Percentiles rank a stretch among this genome's conserved stretches.
Conservation (phyloP, 108 stramenopile species). For the Epipyxis sp. region DNA sequence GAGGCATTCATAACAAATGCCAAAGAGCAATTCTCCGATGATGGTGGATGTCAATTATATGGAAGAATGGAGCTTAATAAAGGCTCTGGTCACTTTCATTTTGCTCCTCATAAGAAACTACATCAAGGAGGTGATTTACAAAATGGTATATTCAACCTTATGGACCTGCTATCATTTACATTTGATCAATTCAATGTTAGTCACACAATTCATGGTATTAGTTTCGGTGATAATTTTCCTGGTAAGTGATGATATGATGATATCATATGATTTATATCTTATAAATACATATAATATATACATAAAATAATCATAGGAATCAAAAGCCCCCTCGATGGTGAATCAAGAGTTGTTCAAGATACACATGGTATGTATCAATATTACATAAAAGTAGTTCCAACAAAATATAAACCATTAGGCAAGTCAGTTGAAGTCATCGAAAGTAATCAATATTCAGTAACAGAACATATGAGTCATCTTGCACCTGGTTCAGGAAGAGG, state of each 20-base stretch:
- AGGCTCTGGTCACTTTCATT: slow-evolving; percentile 87
- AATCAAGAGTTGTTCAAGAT: slow-evolving; percentile 62
- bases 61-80: slow-evolving; percentile 74
- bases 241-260: too few relatives aligned
- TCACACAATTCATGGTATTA: slow-evolving; percentile 78
- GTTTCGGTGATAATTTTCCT: slow-evolving; percentile 73
- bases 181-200: slow-evolving; percentile 84
- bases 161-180: slow-evolving; percentile 55
- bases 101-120: slow-evolving; percentile 75
- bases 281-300: too few relatives aligned
- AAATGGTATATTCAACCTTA: slow-evolving; percentile 43
- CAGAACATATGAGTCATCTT: slow-evolving; percentile 91
- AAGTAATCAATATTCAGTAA: slow-evolving; percentile 90
- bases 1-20: slow-evolving; percentile 38
- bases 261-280: too few relatives aligned
- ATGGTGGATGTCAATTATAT: slow-evolving; percentile 86
- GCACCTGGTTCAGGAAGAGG: slow-evolving; percentile 75
- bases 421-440: slow-evolving; percentile 67
- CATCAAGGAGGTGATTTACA: slow-evolving; percentile 37
- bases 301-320: too few relatives aligned
- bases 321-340: slow-evolving; percentile 59
- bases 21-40: slow-evolving; percentile 46
- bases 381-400: slow-evolving; percentile 87
- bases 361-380: slow-evolving; percentile 84
- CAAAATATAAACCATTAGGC: slow-evolving; percentile 68